Evolutionary conservation across 2,329 filamentous ascomycete species (phyloP).

Genomic region (Cladophialophora chaetospira): DNA sequence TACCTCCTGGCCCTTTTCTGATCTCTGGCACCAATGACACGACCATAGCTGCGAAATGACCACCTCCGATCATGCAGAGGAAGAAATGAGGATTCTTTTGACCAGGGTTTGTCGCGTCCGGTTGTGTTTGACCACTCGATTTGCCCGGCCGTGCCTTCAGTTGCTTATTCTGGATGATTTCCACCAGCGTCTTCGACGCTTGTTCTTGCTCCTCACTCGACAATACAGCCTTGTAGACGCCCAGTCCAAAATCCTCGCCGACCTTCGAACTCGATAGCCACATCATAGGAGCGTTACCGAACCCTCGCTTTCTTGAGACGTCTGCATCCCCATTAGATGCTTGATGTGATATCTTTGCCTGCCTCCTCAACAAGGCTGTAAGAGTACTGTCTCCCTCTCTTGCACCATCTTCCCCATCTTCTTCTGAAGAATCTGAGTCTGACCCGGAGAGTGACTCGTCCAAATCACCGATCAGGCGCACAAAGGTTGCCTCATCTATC

Average conservation of each 20-base stretch:
- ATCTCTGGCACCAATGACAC: slow-evolving; percentile 82
- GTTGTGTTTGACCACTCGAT: slow-evolving; percentile 38
- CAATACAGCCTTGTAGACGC: slow-evolving; percentile 82
- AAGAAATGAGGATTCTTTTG: slow-evolving; percentile 84
- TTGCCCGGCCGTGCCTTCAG: slow-evolving; percentile 60
- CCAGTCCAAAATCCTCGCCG: slow-evolving; percentile 77
- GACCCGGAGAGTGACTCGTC: slow-evolving; percentile 88
- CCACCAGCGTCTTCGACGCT: slow-evolving; percentile 60
- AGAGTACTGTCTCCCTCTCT: slow-evolving; percentile 68
- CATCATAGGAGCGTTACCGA: slow-evolving; percentile 72
- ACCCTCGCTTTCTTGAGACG: slow-evolving; percentile 51
- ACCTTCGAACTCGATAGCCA: slow-evolving; percentile 82
- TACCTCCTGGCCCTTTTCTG: slow-evolving; percentile 67
- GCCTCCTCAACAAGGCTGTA: slow-evolving; percentile 75
- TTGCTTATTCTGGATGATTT: slow-evolving; percentile 75
- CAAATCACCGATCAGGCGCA: slow-evolving; percentile 78
- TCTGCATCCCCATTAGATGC: slow-evolving; percentile 52
- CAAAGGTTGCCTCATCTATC: slow-evolving; percentile 81
- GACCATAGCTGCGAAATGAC: slow-evolving; percentile 96
- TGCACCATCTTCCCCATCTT: slow-evolving; percentile 50
- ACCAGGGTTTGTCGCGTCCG: slow-evolving; percentile 43
- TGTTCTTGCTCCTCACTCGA: slow-evolving; percentile 70
- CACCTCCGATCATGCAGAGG: slow-evolving; percentile 97
- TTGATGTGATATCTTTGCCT: slow-evolving; percentile 69
- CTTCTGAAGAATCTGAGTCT: slow-evolving; percentile 70